Conservation (phyloP, 164 flowering plant genomes). For the Platanus orientalis region DNA sequence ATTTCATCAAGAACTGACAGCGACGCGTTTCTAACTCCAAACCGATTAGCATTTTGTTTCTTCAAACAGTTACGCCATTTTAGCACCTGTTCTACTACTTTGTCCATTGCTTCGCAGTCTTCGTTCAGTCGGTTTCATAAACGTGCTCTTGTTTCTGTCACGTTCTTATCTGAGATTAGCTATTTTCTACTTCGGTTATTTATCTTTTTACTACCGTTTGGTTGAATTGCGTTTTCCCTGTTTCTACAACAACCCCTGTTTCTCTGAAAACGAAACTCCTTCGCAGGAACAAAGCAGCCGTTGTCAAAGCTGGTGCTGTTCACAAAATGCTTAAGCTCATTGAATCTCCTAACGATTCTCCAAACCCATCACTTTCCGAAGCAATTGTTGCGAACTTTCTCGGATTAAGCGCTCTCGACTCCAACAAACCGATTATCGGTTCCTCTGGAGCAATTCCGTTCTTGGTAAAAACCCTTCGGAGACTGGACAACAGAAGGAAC, state of each 20-base stretch:
- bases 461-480: conserved; percentile 43
- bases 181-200: not conserved
- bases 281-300: conserved; percentile 94
- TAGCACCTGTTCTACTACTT: conserved; percentile 6
- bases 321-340: conserved; percentile 81
- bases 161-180: not conserved
- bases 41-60: not conserved
- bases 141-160: no score
- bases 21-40: not conserved
- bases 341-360: conserved; percentile 30
- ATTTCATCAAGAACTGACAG: not conserved
- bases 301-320: conserved; percentile 88
- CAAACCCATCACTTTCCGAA: conserved; percentile 41
- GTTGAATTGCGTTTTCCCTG: not conserved
- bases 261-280: conserved; percentile 11
- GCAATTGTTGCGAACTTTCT: conserved; percentile 89
- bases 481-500: conserved; percentile 18
- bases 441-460: conserved; percentile 82
- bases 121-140: not conserved
- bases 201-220: not conserved
- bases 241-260: not conserved
- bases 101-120: not conserved
- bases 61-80: conserved; percentile 2
- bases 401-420: conserved; percentile 84
- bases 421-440: conserved; percentile 79